phyloP scores from a whole-genome alignment of 2,329 filamentous ascomycete genomes.

The Graphilbum ipis-grandicollis region DNA sequence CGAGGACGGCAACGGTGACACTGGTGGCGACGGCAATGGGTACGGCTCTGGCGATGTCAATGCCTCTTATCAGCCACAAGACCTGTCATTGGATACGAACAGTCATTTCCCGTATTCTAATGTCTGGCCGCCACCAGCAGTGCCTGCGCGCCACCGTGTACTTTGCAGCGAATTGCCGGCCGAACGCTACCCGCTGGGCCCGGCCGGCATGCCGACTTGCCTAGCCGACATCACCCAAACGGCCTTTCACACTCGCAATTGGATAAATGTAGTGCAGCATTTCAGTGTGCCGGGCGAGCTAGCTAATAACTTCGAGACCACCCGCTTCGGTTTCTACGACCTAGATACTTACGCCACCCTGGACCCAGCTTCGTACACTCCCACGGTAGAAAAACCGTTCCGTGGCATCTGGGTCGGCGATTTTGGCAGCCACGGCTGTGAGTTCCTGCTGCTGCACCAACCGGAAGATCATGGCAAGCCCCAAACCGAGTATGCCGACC shows the following conservation, averaged over 20 bases:
- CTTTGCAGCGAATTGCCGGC: slow-evolving; percentile 15
- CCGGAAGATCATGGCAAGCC: slow-evolving; percentile 21
- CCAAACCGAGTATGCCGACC: background rate
- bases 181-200: slow-evolving; percentile 12
- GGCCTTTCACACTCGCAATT: slow-evolving; percentile 58
- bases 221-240: slow-evolving; percentile 46
- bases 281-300: no score
- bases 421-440: slow-evolving; percentile 73
- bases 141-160: slow-evolving; percentile 46
- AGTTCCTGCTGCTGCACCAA: slow-evolving; percentile 73
- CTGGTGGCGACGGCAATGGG: no score
- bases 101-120: slow-evolving; percentile 25
- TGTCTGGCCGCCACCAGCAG: slow-evolving; percentile 60
- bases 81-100: slow-evolving; percentile 36
- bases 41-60: no score
- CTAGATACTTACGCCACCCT: slow-evolving; percentile 54
- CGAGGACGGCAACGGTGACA: no score
- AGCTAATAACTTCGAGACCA: background rate
- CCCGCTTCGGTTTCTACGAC: slow-evolving; percentile 19
- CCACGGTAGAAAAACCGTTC: slow-evolving; percentile 64
- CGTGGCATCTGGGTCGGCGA: slow-evolving; percentile 88
- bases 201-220: slow-evolving; percentile 22
- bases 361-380: slow-evolving; percentile 58
- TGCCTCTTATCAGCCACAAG: no score
- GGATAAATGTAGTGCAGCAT: slow-evolving; percentile 40